Evolutionary conservation across 306 rosid genomes (phyloP).

Genomic region (Vicia faba): DNA sequence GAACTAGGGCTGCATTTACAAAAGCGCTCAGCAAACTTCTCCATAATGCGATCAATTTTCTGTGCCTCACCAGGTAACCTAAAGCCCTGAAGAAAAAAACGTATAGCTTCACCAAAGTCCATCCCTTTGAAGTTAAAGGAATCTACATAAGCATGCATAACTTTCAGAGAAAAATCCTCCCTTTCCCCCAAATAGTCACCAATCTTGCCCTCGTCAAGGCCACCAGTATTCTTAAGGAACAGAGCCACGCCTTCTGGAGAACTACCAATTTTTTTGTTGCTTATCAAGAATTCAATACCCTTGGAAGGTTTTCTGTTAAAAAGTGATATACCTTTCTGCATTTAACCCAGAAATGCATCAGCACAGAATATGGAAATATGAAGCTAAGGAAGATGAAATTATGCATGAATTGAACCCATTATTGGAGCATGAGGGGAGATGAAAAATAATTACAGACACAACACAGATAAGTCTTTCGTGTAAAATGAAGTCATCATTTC

Average conservation of each 20-base stretch:
- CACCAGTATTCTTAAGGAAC: slow-evolving; percentile 78
- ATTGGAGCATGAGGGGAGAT: slow-evolving; percentile 15
- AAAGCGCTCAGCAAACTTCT: slow-evolving; percentile 99
- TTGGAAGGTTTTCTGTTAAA: slow-evolving; percentile 95
- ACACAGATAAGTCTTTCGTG: slow-evolving; percentile 13
- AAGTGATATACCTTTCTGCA: slow-evolving; percentile 95
- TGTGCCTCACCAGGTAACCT: slow-evolving; percentile 99
- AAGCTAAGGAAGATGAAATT: slow-evolving; percentile 33
- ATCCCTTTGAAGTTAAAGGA: slow-evolving; percentile 86
- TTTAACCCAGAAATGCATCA: slow-evolving; percentile 55
- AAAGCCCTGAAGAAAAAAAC: slow-evolving; percentile 96
- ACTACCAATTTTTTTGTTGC: slow-evolving; percentile 75
- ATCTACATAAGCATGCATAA: slow-evolving; percentile 99
- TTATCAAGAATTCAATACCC: slow-evolving; percentile 86
- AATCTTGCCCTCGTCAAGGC: slow-evolving; percentile 81
- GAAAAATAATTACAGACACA: slow-evolving; percentile 18
- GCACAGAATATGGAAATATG: slow-evolving; percentile 35
- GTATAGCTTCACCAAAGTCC: slow-evolving; percentile 91
- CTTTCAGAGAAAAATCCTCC: slow-evolving; percentile 91
- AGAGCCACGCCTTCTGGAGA: slow-evolving; percentile 89
- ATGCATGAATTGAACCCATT: slow-evolving; percentile 24
- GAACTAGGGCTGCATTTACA: slow-evolving; percentile 96
- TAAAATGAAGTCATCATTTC: slow-evolving; percentile 33
- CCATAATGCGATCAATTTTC: slow-evolving; percentile 99
- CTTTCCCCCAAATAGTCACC: slow-evolving; percentile 99